These are phyloP conservation scores for Aspergillus ibericus DNA, from an alignment of 2,329 filamentous ascomycete genomes.

Conservation along the genomic window DNA sequence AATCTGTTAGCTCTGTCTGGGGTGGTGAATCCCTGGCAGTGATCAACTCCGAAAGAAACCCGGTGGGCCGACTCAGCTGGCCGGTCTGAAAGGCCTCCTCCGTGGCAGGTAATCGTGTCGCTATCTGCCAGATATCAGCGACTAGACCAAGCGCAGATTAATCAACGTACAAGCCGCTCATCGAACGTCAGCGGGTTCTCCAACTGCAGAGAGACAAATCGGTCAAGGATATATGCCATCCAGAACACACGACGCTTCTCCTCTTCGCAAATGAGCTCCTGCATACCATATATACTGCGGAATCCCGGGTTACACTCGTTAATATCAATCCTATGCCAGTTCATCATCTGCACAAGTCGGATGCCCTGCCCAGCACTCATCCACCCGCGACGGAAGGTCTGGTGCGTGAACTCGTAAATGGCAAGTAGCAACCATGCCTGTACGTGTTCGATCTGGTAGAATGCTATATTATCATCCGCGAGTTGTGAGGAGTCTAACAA, in stretches of 20 bases:
- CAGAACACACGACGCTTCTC: constrained; percentile 38
- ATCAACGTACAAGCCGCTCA: constrained; percentile 20
- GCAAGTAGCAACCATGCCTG: constrained; percentile 11
- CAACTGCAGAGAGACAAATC: constrained; percentile 30
- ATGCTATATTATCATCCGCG: not conserved
- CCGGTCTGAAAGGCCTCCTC: constrained; percentile 4
- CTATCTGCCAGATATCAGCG: not conserved
- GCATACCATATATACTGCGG: constrained; percentile 8
- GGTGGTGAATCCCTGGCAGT: not conserved
- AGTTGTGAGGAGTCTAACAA: not conserved
- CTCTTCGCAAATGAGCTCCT: constrained; percentile 26
- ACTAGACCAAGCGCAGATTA: too few species aligned
- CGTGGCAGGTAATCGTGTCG: not conserved
- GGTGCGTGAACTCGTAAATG: constrained; percentile 9
- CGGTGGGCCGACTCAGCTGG: not conserved
- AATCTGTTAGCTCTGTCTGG: constrained; percentile 23
- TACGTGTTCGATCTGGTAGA: constrained; percentile 12
- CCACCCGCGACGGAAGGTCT: constrained; percentile 27
- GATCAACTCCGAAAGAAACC: not conserved
- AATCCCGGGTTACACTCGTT: not conserved
- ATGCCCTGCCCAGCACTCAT: constrained; percentile 33
- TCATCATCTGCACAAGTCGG: constrained; percentile 32
- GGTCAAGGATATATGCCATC: constrained; percentile 40
- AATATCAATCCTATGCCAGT: constrained; percentile 29
- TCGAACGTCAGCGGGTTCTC: constrained; percentile 31